phyloP scores from a whole-genome alignment of 768 basidiomycete species.

The Nidularia pulvinata region DNA sequence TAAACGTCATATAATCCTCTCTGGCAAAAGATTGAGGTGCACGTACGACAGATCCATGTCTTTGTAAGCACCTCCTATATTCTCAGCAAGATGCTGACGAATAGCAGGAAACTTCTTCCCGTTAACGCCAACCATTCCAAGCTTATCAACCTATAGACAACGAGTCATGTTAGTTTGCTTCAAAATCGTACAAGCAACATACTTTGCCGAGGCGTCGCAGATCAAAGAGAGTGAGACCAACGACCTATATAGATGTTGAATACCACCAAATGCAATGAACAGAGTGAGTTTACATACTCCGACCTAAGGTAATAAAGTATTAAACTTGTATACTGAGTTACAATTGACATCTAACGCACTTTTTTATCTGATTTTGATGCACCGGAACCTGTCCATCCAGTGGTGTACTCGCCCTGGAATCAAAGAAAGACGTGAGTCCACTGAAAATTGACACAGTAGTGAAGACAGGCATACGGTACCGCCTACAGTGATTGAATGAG shows the following conservation, averaged over 20 bases:
- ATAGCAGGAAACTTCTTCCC: constrained; percentile 90
- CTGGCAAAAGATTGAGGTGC: background rate
- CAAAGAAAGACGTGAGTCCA: background rate
- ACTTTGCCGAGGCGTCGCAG: constrained; percentile 84
- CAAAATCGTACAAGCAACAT: background rate
- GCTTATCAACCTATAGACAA: constrained; percentile 55
- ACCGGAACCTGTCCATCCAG: constrained; percentile 92
- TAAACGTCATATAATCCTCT: background rate
- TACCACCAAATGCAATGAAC: background rate
- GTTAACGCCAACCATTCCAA: constrained; percentile 89
- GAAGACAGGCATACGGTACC: constrained; percentile 23
- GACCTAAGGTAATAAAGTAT: constrained; percentile 38
- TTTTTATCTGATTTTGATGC: constrained; percentile 96
- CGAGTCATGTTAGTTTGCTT: background rate
- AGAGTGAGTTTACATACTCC: constrained; percentile 45
- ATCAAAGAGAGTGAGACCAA: constrained; percentile 89
- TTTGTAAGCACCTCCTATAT: constrained; percentile 83
- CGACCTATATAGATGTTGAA: constrained; percentile 52
- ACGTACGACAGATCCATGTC: constrained; percentile 84
- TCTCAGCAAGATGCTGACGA: constrained; percentile 75
- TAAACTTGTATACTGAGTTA: too few species aligned
- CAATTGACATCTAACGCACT: constrained; percentile 33
- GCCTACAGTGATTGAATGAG: constrained; percentile 20
- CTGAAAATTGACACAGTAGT: background rate
- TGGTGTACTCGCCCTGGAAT: constrained; percentile 82